Percentiles rank a stretch among this genome's conserved stretches.
Evolutionary conservation across 1,139 yeast species (phyloP).

Genomic region (Eremothecium cymbalariae): DNA sequence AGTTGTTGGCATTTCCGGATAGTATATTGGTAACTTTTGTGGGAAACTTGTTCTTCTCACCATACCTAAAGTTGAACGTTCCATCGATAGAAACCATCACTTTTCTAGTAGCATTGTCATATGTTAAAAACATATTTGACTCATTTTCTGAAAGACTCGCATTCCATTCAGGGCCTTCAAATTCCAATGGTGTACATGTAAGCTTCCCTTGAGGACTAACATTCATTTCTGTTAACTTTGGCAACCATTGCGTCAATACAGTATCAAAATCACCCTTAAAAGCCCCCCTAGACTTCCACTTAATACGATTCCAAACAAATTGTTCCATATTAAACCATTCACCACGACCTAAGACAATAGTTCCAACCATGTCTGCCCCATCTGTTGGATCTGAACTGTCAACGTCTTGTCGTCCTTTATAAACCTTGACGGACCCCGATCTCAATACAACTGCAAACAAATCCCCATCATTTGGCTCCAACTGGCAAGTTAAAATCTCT

Average conservation of each 20-base stretch:
- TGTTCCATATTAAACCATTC: conserved; percentile 4
- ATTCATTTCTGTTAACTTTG: conserved; percentile 8
- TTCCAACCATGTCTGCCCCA: conserved; percentile 20
- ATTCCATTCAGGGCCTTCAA: conserved; percentile 5
- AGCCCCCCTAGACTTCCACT: conserved; percentile 4
- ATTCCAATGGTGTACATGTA: conserved; percentile 3
- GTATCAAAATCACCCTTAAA: conserved; percentile 9
- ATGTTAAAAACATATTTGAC: conserved; percentile 8
- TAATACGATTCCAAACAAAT: conserved; percentile 7
- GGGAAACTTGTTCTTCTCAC: conserved; percentile 9
- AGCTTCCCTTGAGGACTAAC: conserved; percentile 4
- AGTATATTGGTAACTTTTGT: conserved; percentile 8
- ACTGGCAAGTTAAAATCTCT: conserved; percentile 15
- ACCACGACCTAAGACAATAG: conserved; percentile 5
- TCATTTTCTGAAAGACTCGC: conserved; percentile 1
- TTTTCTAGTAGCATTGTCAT: conserved; percentile 6
- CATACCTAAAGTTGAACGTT: conserved; percentile 7
- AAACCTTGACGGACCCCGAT: conserved; percentile 3
- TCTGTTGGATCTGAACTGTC: conserved; percentile 12
- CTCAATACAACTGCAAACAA: conserved; percentile 14
- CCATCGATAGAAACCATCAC: conserved; percentile 10
- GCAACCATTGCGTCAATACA: conserved; percentile 17
- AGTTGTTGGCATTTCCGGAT: conserved; percentile 5
- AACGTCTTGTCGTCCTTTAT: conserved; percentile 1
- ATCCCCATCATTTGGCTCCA: conserved; percentile 24